A percentile compares a stretch with the other conserved stretches of the same genome.
Conservation (phyloP, 2,329 filamentous ascomycete species). For the Fonsecaea multimorphosa region DNA sequence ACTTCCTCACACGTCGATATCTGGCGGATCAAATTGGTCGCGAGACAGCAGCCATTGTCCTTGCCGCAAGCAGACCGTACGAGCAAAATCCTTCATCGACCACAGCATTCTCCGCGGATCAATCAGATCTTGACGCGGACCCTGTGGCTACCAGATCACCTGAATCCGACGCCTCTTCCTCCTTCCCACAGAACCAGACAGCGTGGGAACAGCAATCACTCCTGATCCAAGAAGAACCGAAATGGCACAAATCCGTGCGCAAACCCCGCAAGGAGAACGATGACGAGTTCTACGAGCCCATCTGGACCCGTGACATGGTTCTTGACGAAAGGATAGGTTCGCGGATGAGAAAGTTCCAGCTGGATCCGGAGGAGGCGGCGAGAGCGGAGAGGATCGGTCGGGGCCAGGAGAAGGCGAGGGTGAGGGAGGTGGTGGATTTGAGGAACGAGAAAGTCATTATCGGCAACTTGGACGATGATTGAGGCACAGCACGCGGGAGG, state of each 20-base stretch:
- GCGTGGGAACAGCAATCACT: slow-evolving; percentile 67
- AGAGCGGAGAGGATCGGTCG: slow-evolving; percentile 67
- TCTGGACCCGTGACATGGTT: slow-evolving; percentile 77
- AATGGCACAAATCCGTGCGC: slow-evolving; percentile 84
- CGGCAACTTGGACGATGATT: slow-evolving; percentile 42
- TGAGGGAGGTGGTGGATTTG: slow-evolving; percentile 50
- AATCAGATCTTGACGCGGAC: slow-evolving; percentile 31
- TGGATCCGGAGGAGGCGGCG: slow-evolving; percentile 72
- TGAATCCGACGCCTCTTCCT: slow-evolving; percentile 53
- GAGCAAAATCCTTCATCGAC: slow-evolving; percentile 41
- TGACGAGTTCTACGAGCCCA: slow-evolving; percentile 64
- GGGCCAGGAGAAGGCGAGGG: slow-evolving; percentile 66
- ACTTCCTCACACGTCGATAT: slow-evolving; percentile 80
- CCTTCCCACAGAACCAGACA: slow-evolving; percentile 42
- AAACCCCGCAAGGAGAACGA: slow-evolving; percentile 58
- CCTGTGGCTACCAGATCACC: slow-evolving; percentile 51
- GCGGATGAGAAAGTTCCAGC: slow-evolving; percentile 80
- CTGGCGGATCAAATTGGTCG: slow-evolving; percentile 89
- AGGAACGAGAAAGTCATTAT: slow-evolving; percentile 49
- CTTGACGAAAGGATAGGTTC: slow-evolving; percentile 76
- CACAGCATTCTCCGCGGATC: slow-evolving; percentile 14
- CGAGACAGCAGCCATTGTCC: slow-evolving; percentile 83
- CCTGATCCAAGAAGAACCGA: slow-evolving; percentile 73
- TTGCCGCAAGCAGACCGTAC: slow-evolving; percentile 57
- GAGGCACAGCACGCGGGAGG: neutral